Conservation (phyloP, 192 early-diverging fungal species). For the Hyaloraphidium curvatum region DNA sequence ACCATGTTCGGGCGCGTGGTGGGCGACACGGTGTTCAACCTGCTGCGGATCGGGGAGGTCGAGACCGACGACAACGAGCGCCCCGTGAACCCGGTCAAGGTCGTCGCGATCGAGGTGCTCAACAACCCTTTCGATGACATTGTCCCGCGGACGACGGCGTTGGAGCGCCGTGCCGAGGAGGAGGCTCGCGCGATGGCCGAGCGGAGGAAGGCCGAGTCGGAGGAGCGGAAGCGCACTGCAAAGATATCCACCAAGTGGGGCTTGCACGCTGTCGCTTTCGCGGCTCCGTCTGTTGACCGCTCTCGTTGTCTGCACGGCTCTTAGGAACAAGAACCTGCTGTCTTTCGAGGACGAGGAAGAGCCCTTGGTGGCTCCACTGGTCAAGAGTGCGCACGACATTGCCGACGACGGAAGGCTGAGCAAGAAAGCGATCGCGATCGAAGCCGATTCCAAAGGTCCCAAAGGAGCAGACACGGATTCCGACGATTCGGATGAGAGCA, state of each 20-base stretch:
- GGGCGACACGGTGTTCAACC: conserved; percentile 78
- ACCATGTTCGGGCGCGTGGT: conserved; percentile 89
- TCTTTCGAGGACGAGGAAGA: conserved; percentile 11
- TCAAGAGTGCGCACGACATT: conserved; percentile 1
- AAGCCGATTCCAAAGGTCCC: conserved; percentile 9
- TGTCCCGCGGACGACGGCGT: conserved; percentile 34
- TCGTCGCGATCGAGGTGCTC: conserved; percentile 43
- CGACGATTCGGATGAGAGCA: conserved; percentile 24
- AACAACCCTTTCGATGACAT: conserved; percentile 89
- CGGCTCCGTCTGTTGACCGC: too few species aligned
- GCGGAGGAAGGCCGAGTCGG: not conserved
- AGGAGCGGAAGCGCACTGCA: not conserved
- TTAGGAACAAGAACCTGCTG: conserved; percentile 19
- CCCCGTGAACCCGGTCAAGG: conserved; percentile 51
- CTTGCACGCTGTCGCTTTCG: too few species aligned
- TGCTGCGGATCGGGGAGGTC: conserved; percentile 64
- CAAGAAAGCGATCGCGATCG: not conserved
- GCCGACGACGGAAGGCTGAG: conserved; percentile 5
- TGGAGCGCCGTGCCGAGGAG: conserved; percentile 12
- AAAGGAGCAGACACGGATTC: conserved; percentile 15
- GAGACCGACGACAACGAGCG: conserved; percentile 64
- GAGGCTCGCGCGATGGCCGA: conserved; percentile 5
- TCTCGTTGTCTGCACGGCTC: too few species aligned
- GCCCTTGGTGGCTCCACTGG: conserved; percentile 9
- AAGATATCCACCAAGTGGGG: not conserved